Conservation (phyloP, 2,329 filamentous ascomycete genomes). For the Thermochaetoides dissita region DNA sequence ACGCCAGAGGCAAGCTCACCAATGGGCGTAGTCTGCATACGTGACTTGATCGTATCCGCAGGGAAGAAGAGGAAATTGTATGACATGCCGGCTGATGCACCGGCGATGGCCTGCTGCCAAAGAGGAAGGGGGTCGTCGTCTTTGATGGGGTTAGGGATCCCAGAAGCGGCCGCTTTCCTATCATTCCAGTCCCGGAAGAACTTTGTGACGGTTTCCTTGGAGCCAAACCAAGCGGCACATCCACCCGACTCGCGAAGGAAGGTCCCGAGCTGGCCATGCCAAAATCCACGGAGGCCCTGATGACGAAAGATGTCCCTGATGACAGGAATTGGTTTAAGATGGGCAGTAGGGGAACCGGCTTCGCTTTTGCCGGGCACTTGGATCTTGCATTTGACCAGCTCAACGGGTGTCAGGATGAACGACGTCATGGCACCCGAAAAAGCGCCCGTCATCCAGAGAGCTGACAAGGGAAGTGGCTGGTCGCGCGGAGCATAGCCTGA, state of each 20-base stretch:
- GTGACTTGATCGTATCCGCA: slow-evolving; percentile 91
- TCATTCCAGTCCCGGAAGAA: slow-evolving; percentile 50
- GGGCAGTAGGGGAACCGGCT: slow-evolving; percentile 25
- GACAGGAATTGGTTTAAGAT: slow-evolving; percentile 53
- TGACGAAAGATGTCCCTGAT: slow-evolving; percentile 69
- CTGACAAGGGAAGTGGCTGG: slow-evolving; percentile 55
- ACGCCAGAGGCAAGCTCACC: slow-evolving; percentile 30
- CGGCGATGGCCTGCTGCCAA: slow-evolving; percentile 77
- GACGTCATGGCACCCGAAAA: slow-evolving; percentile 82
- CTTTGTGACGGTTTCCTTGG: slow-evolving; percentile 66
- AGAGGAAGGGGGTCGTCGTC: slow-evolving; percentile 43
- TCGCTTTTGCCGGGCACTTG: slow-evolving; percentile 50
- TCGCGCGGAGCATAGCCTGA: slow-evolving; percentile 34
- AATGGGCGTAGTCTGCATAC: slow-evolving; percentile 82
- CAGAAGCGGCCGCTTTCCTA: slow-evolving; percentile 24
- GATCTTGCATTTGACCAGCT: slow-evolving; percentile 97
- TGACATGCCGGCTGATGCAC: slow-evolving; percentile 74
- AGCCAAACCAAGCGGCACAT: slow-evolving; percentile 87
- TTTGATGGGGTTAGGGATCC: slow-evolving; percentile 26
- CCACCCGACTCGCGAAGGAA: slow-evolving; percentile 89
- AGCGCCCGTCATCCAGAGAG: slow-evolving; percentile 67
- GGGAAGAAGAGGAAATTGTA: slow-evolving; percentile 98
- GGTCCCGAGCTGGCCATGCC: slow-evolving; percentile 88
- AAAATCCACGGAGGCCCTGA: slow-evolving; percentile 75
- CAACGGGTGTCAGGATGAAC: slow-evolving; percentile 81